These are phyloP conservation scores for Peronosclerospora sorghi DNA, from an alignment of 352 stramenopile genomes.

Conservation along the genomic window DNA sequence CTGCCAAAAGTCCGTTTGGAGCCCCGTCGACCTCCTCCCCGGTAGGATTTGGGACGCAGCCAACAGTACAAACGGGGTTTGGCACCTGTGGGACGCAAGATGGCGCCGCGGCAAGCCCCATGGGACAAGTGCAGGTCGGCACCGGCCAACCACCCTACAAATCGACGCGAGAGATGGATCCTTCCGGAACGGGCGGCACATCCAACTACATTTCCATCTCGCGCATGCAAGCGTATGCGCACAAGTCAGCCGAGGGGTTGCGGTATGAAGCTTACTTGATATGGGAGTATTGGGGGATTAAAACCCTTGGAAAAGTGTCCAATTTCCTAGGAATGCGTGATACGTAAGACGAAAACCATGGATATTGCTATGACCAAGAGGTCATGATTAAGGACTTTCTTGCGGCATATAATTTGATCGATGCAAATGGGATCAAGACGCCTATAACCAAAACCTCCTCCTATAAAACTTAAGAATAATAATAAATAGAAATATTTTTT, in stretches of 20 bases:
- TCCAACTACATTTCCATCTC: constrained; percentile 61
- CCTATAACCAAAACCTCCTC: too few species aligned
- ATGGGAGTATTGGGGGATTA: too few species aligned
- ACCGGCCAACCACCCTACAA: constrained; percentile 67
- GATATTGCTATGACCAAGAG: too few species aligned
- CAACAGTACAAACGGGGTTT: constrained; percentile 21
- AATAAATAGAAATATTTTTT: too few species aligned
- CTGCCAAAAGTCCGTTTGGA: constrained; percentile 42
- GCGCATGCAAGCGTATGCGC: constrained; percentile 52
- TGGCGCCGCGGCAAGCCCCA: constrained; percentile 1
- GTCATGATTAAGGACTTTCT: too few species aligned
- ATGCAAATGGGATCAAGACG: too few species aligned
- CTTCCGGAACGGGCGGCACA: constrained; percentile 38
- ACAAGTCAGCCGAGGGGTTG: constrained; percentile 69
- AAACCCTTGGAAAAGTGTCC: too few species aligned
- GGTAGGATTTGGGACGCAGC: constrained; percentile 35
- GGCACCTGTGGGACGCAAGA: constrained; percentile 30
- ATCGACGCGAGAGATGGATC: constrained; percentile 47
- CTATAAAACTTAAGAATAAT: too few species aligned
- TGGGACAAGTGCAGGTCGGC: constrained; percentile 41
- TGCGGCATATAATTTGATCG: too few species aligned
- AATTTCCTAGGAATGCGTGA: too few species aligned
- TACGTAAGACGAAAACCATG: too few species aligned
- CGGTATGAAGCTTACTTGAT: constrained; percentile 73
- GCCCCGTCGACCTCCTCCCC: constrained; percentile 13